Conservation (phyloP, 305 asterid genomes). For the Caryopteris hybrid region DNA sequence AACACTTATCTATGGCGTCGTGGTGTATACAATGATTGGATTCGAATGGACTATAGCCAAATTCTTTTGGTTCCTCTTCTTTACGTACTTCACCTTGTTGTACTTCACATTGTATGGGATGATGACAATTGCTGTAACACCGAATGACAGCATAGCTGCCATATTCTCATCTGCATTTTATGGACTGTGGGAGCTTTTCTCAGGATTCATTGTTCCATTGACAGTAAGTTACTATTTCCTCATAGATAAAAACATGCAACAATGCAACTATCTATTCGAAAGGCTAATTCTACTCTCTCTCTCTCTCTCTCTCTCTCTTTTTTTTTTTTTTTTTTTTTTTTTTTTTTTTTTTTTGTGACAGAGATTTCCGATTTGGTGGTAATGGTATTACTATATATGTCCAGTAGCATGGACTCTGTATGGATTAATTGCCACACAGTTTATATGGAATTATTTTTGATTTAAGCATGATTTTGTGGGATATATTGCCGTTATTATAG, state of each 20-base stretch:
- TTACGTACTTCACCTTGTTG: slow-evolving; percentile 58
- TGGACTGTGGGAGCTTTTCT: slow-evolving; percentile 68
- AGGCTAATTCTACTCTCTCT: no score
- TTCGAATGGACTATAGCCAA: slow-evolving; percentile 57
- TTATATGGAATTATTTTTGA: slow-evolving; percentile 45
- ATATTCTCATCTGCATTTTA: slow-evolving; percentile 5
- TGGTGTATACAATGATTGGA: slow-evolving; percentile 67
- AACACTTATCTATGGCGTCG: slow-evolving; percentile 45
- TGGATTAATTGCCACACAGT: slow-evolving; percentile 68
- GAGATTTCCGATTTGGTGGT: slow-evolving; percentile 93
- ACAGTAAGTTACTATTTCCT: slow-evolving; percentile 31
- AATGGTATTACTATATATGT: slow-evolving; percentile 60
- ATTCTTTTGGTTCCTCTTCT: slow-evolving; percentile 65
- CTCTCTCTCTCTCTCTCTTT: no score
- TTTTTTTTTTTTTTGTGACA: slow-evolving; percentile 20
- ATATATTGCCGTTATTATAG: slow-evolving; percentile 47
- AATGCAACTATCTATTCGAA: neutral
- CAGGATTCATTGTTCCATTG: slow-evolving; percentile 68
- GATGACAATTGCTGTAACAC: slow-evolving; percentile 49
- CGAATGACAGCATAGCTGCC: neutral
- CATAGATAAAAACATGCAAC: neutral
- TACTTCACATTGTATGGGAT: slow-evolving; percentile 80
- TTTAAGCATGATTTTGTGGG: slow-evolving; percentile 54
- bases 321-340: no score
- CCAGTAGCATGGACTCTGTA: slow-evolving; percentile 70